Conservation (phyloP, 2,329 filamentous ascomycete species). For the Trichoderma brevicompactum region DNA sequence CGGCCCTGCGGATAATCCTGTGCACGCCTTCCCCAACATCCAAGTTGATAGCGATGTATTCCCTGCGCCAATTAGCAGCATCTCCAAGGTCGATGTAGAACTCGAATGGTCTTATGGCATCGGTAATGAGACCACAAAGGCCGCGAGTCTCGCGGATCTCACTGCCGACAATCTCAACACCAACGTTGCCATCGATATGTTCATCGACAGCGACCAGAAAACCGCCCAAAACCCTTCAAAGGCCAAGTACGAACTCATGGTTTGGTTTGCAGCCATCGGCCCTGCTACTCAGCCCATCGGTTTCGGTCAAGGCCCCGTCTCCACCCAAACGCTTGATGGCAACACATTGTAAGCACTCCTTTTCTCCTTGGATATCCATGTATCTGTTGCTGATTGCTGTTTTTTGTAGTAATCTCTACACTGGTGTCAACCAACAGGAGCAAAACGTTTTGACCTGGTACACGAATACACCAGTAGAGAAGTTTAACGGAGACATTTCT, state of each 20-base stretch:
- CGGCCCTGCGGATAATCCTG: constrained; percentile 49
- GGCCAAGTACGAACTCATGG: constrained; percentile 59
- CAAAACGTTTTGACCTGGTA: constrained; percentile 59
- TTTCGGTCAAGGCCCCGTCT: constrained; percentile 38
- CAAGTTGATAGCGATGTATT: constrained; percentile 50
- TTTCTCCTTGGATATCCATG: background rate
- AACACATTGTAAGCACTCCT: constrained; percentile 47
- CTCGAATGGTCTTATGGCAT: constrained; percentile 56
- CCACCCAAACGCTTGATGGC: constrained; percentile 46
- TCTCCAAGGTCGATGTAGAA: constrained; percentile 49
- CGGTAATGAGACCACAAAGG: constrained; percentile 46
- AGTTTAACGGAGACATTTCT: constrained; percentile 53
- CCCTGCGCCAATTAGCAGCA: constrained; percentile 46
- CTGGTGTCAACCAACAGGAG: constrained; percentile 44
- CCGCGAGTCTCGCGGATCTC: constrained; percentile 44
- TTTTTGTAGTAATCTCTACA: constrained; percentile 47
- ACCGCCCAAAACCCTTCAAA: constrained; percentile 47
- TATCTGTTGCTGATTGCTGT: background rate
- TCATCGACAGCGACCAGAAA: constrained; percentile 52
- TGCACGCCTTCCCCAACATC: constrained; percentile 61
- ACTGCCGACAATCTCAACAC: constrained; percentile 48
- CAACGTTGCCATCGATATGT: constrained; percentile 65
- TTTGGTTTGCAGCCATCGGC: constrained; percentile 58
- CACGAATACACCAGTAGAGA: constrained; percentile 41
- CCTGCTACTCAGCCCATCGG: constrained; percentile 54